Conservation (phyloP, 306 rosid genomes). For the Vachellia pachyceras region DNA sequence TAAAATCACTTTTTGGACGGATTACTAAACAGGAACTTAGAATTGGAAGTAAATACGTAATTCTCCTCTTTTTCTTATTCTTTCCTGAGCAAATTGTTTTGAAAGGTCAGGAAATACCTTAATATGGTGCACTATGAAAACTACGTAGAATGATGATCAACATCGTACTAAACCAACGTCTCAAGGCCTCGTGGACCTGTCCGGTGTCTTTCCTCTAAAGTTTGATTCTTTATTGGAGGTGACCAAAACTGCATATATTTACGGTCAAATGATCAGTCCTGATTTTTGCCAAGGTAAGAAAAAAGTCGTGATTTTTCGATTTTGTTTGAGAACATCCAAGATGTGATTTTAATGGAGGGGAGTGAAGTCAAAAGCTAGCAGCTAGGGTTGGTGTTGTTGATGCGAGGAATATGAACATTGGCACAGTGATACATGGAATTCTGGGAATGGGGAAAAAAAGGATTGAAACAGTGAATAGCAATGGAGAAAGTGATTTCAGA, state of each 20-base stretch:
- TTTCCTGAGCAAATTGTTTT: not conserved
- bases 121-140: slow-evolving; percentile 15
- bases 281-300: not conserved
- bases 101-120: not conserved
- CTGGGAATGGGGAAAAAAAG: slow-evolving; percentile 12
- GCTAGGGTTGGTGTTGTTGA: not conserved
- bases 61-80: not conserved
- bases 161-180: slow-evolving; percentile 48
- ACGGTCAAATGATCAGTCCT: slow-evolving; percentile 19
- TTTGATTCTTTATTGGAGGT: slow-evolving; percentile 35
- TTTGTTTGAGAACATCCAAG: not conserved
- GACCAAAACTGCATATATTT: slow-evolving; percentile 50
- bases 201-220: slow-evolving; percentile 44
- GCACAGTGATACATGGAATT: slow-evolving; percentile 12
- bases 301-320: no score
- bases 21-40: no score
- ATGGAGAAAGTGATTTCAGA: slow-evolving; percentile 45
- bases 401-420: slow-evolving; percentile 9
- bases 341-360: not conserved
- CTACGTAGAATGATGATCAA: slow-evolving; percentile 35
- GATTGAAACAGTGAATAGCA: slow-evolving; percentile 30
- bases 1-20: no score
- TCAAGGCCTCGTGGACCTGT: slow-evolving; percentile 36
- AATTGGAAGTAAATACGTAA: not conserved
- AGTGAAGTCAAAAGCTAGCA: not conserved